Conservation (phyloP, 2,329 filamentous ascomycete genomes). For the Plenodomus tracheiphilus region DNA sequence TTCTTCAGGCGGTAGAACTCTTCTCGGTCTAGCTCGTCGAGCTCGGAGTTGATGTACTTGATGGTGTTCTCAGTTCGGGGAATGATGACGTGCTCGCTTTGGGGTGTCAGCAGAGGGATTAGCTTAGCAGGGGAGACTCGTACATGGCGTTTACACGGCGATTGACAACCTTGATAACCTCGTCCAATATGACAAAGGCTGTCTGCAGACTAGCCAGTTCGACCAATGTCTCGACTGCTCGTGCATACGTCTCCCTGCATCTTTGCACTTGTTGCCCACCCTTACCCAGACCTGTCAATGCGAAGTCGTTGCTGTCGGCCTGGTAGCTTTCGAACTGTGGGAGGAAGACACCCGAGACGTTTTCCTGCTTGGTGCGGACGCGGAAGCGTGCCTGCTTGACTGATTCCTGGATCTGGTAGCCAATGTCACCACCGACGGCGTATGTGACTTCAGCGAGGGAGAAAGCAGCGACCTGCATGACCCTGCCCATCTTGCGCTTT, state of each 20-base stretch:
- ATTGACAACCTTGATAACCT: slow-evolving; percentile 99
- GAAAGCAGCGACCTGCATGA: slow-evolving; percentile 99
- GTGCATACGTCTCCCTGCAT: slow-evolving; percentile 92
- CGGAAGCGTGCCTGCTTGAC: slow-evolving; percentile 91
- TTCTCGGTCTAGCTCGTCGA: slow-evolving; percentile 95
- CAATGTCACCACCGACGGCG: slow-evolving; percentile 89
- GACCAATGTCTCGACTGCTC: slow-evolving; percentile 93
- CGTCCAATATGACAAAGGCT: slow-evolving; percentile 95
- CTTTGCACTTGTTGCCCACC: slow-evolving; percentile 96
- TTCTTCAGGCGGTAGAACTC: slow-evolving; percentile 99
- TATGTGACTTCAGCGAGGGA: slow-evolving; percentile 97
- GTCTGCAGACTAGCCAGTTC: slow-evolving; percentile 96
- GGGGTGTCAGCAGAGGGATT: slow-evolving; percentile 18
- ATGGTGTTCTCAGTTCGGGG: slow-evolving; percentile 99
- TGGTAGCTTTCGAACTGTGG: slow-evolving; percentile 92
- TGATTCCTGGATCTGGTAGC: slow-evolving; percentile 96
- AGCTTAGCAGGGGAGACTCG: slow-evolving; percentile 37
- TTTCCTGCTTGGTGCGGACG: slow-evolving; percentile 93
- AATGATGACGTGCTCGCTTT: slow-evolving; percentile 89
- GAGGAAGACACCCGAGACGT: slow-evolving; percentile 94
- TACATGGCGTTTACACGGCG: slow-evolving; percentile 96
- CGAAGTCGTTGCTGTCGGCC: slow-evolving; percentile 92
- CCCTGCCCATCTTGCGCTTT: slow-evolving; percentile 98
- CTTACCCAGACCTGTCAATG: slow-evolving; percentile 91
- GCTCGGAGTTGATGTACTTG: slow-evolving; percentile 98